These are phyloP conservation scores for Fusarium avenaceum DNA, from an alignment of 2,329 filamentous ascomycete species.

Conservation along the genomic window DNA sequence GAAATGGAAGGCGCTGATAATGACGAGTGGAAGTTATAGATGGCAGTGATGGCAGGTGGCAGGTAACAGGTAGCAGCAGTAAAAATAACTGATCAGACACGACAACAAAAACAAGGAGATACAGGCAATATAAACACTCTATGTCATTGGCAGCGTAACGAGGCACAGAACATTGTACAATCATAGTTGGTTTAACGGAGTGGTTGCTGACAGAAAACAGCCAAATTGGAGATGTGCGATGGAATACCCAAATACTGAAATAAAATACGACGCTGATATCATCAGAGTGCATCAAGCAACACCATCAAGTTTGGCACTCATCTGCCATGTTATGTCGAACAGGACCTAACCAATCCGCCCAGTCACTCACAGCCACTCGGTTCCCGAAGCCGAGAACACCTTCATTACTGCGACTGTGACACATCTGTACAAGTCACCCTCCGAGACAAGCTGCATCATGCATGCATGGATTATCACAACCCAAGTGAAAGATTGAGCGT, in stretches of 20 bases:
- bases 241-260: slow-evolving; percentile 13
- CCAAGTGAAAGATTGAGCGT: slow-evolving; percentile 43
- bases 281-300: slow-evolving; percentile 39
- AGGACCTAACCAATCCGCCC: slow-evolving; percentile 39
- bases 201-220: slow-evolving; percentile 1
- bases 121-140: slow-evolving; percentile 4
- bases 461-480: slow-evolving; percentile 24
- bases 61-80: background rate
- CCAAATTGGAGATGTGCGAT: slow-evolving; percentile 18
- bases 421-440: slow-evolving; percentile 30
- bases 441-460: slow-evolving; percentile 28
- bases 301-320: slow-evolving; percentile 29
- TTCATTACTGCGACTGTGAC: slow-evolving; percentile 25
- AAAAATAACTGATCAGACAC: slow-evolving; percentile 3
- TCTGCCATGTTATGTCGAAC: slow-evolving; percentile 21
- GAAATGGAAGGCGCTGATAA: slow-evolving; percentile 21
- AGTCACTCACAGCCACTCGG: slow-evolving; percentile 26
- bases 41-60: slow-evolving; percentile 33
- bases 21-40: slow-evolving; percentile 9
- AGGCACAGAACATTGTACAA: slow-evolving; percentile 1
- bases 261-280: slow-evolving; percentile 24
- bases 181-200: slow-evolving; percentile 7
- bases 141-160: slow-evolving; percentile 14
- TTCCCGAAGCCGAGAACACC: slow-evolving; percentile 34
- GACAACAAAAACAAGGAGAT: slow-evolving; percentile 10